A percentile compares a stretch with the other conserved stretches of the same genome.
phyloP scores from a whole-genome alignment of 2,329 filamentous ascomycete species.

The Cladosporium sp. region DNA sequence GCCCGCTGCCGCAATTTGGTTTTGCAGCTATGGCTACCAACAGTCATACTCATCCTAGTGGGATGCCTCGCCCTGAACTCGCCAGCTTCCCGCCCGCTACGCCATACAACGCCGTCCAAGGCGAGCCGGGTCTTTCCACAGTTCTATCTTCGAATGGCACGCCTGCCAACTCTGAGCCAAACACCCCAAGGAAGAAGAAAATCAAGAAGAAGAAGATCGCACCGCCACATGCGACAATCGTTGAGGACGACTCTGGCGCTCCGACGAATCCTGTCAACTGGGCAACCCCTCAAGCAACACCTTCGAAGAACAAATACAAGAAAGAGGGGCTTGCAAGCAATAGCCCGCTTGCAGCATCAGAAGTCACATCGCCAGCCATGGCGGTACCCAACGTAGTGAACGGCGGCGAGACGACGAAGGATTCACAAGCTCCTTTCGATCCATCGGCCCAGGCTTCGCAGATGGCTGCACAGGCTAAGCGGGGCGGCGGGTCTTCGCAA shows the following conservation, averaged over 20 bases:
- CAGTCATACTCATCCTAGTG: background rate
- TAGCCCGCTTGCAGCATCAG: background rate
- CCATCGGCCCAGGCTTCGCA: background rate
- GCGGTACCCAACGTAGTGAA: background rate
- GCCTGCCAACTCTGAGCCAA: conserved; percentile 25
- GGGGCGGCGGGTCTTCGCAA: background rate
- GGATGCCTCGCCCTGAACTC: background rate
- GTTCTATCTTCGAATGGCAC: conserved; percentile 24
- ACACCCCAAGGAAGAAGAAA: conserved; percentile 25
- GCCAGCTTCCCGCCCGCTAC: background rate
- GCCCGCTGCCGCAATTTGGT: background rate
- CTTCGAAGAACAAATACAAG: background rate
- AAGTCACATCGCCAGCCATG: background rate
- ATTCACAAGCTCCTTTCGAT: background rate
- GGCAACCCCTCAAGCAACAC: background rate
- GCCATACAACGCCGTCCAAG: background rate
- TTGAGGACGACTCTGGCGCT: background rate
- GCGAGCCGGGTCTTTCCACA: background rate
- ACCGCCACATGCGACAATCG: background rate
- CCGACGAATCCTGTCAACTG: background rate
- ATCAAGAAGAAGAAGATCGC: conserved; percentile 24
- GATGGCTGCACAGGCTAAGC: too few relatives aligned
- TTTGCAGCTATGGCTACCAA: background rate
- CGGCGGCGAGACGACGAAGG: background rate
- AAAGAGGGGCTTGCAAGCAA: background rate